These are phyloP conservation scores for Amanita jacksonii DNA, from an alignment of 768 basidiomycete species.

Conservation along the genomic window DNA sequence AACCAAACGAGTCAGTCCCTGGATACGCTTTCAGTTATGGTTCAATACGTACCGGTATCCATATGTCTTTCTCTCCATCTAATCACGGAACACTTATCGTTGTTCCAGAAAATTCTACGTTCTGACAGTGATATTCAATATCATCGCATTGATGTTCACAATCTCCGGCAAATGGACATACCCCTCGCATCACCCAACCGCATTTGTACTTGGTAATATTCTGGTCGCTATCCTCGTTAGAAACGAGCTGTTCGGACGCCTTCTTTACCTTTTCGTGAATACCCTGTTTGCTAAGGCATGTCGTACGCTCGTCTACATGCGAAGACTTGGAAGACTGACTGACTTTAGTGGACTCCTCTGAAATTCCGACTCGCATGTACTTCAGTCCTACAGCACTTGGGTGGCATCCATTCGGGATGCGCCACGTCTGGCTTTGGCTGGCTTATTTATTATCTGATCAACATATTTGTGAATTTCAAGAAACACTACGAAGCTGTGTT, in stretches of 20 bases:
- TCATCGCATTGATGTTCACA: constrained; percentile 50
- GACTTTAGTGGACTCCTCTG: constrained; percentile 35
- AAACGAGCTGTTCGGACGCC: constrained; percentile 77
- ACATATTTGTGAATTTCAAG: constrained; percentile 41
- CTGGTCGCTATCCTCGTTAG: constrained; percentile 65
- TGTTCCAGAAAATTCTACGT: constrained; percentile 63
- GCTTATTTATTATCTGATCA: constrained; percentile 54
- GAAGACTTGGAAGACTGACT: constrained; percentile 1
- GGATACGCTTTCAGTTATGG: constrained; percentile 60
- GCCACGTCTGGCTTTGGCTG: constrained; percentile 66
- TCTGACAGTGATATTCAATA: constrained; percentile 48
- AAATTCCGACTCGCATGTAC: constrained; percentile 61
- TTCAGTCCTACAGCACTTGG: constrained; percentile 67
- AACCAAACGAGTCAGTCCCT: constrained; percentile 31
- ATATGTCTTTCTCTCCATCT: constrained; percentile 10
- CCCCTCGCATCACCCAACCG: constrained; percentile 53
- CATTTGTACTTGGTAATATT: constrained; percentile 68
- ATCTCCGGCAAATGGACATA: constrained; percentile 60
- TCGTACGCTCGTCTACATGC: not conserved
- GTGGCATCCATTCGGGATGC: constrained; percentile 81
- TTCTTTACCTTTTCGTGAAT: constrained; percentile 63
- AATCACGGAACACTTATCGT: not conserved
- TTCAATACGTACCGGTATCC: constrained; percentile 79
- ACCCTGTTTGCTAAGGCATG: constrained; percentile 69
- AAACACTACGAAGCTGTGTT: constrained; percentile 46